These are phyloP conservation scores for Amanita exitialis DNA, from an alignment of 768 basidiomycete species.

Conservation along the genomic window DNA sequence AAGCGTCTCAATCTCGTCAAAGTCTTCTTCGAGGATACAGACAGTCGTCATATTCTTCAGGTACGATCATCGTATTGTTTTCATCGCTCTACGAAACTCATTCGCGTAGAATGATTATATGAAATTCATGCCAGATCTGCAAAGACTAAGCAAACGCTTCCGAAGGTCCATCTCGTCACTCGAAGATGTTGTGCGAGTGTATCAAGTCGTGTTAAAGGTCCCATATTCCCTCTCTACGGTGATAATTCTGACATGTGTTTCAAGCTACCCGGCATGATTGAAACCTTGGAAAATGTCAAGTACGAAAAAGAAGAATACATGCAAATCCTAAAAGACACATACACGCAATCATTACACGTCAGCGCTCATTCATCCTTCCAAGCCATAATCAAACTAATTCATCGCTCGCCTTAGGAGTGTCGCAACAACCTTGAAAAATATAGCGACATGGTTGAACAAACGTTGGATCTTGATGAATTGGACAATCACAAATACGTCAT, in stretches of 20 bases:
- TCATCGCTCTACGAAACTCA: not conserved
- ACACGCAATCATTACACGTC: conserved; percentile 54
- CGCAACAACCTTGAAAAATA: conserved; percentile 62
- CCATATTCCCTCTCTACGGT: conserved; percentile 3
- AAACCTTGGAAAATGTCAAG: conserved; percentile 41
- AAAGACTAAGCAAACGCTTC: conserved; percentile 85
- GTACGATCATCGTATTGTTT: conserved; percentile 24
- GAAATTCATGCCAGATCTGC: conserved; percentile 89
- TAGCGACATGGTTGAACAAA: conserved; percentile 91
- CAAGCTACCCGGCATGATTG: conserved; percentile 73
- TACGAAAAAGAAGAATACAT: conserved; percentile 33
- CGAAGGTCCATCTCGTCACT: conserved; percentile 75
- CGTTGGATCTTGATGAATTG: conserved; percentile 82
- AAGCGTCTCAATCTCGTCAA: conserved; percentile 86
- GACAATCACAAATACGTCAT: conserved; percentile 85
- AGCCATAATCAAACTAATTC: not conserved
- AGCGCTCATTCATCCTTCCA: conserved; percentile 6
- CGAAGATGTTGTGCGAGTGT: conserved; percentile 93
- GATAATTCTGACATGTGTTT: not conserved
- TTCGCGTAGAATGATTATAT: conserved; percentile 67
- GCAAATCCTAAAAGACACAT: conserved; percentile 56
- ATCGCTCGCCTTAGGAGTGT: conserved; percentile 42
- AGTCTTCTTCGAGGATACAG: conserved; percentile 70
- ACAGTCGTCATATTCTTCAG: conserved; percentile 62
- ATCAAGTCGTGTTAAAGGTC: conserved; percentile 86